A percentile compares a stretch with the other conserved stretches of the same genome.
phyloP scores from a whole-genome alignment of 208 protist species.

The Acanthamoeba quina region DNA sequence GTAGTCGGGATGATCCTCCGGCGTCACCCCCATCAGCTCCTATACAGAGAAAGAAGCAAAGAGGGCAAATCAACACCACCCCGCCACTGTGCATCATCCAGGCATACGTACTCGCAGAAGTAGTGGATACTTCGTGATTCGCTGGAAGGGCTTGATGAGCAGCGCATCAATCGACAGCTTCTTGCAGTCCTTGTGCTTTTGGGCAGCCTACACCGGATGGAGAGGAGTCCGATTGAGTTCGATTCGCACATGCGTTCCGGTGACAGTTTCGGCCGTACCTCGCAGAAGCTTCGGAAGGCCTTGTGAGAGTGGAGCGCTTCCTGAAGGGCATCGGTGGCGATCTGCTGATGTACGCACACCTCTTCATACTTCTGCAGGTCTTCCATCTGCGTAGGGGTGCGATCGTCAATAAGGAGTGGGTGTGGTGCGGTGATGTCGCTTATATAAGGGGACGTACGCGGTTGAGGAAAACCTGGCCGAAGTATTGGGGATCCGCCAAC shows the following conservation, averaged over 20 bases:
- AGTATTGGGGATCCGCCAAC: neutral
- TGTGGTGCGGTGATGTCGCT: neutral
- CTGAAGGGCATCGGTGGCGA: neutral
- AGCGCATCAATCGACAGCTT: neutral
- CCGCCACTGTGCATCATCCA: neutral
- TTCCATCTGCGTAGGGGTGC: neutral
- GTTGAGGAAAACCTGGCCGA: conserved; percentile 41
- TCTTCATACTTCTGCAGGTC: conserved; percentile 46
- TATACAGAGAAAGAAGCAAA: neutral
- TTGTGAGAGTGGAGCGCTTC: conserved; percentile 29
- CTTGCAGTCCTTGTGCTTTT: conserved; percentile 24
- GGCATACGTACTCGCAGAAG: conserved; percentile 11
- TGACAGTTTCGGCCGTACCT: neutral
- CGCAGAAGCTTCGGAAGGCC: conserved; percentile 15
- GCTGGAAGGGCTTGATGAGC: conserved; percentile 70
- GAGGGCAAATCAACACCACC: neutral
- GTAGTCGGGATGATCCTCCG: conserved; percentile 29
- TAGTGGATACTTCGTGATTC: conserved; percentile 71
- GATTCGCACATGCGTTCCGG: too few species aligned
- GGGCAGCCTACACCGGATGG: neutral
- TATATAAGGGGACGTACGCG: neutral
- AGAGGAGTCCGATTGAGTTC: too few species aligned
- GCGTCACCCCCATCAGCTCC: neutral
- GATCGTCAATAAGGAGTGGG: neutral
- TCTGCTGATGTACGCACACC: conserved; percentile 62